Base-by-base conservation (phyloP, 2,329 filamentous ascomycete genomes). In the Verticillium albo-atrum region DNA sequence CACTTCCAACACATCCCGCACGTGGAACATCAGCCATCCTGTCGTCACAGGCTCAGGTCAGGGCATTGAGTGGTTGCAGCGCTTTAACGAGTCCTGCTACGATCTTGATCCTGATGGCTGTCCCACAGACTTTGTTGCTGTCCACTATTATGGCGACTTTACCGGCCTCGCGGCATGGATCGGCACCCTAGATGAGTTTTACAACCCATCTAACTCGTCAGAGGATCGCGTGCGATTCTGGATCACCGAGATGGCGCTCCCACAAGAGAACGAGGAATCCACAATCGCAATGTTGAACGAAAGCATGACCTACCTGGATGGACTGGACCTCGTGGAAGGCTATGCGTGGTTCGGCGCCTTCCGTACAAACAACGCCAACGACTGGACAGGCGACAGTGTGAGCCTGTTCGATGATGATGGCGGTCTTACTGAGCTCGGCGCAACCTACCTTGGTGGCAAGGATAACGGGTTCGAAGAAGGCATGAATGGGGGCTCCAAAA, bases 301-400 rank as follows among this genome's bases (percentile, higher is more conserved):
- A 61, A 74, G 71, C 35, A 61, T 77, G 14, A 28, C 60, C 0
- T 73, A 73, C 54, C 65, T 78, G 5, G 75, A 78, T 6, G 60
- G 58, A 0, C 63, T 68, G 0, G 67, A 72, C 12, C 69, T 71
- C 23, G 70, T 78, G 1, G 64, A 72, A 20, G 72, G 68, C 0
- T 78, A 78, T 55, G 74, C 75, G 0, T 78, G 75, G 75, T 78
- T 76, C 58, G 75, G 75, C 0, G 71, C 70, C 0, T 77, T 77
- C 50, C 68, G 75, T 1, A 64, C 68, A 0, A 67, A 73, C 26
- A 69, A 75, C 50, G 72, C 73, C 6, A 77, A 77, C 51, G 67
- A 65, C 20, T 78, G 74, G 71, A 76, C 75, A 0, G 75, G 75
- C 3, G 68, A 74, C 12, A 67, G 68, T 2, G 72, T 78, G 0